Evolutionary conservation across 2,329 filamentous ascomycete genomes (phyloP).

Genomic region (Cytospora schulzeri): DNA sequence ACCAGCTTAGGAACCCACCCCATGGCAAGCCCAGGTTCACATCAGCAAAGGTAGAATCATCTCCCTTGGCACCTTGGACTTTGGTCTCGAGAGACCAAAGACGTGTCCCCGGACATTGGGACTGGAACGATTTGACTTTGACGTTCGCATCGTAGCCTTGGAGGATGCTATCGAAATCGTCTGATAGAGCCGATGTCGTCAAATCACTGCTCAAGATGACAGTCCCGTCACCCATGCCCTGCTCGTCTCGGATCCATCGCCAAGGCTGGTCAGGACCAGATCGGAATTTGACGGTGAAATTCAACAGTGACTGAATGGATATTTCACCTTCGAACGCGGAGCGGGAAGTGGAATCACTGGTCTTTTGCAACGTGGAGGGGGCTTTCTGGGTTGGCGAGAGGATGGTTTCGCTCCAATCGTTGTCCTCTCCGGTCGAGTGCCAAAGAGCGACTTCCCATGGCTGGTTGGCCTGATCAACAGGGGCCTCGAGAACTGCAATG

Average conservation of each 20-base stretch:
- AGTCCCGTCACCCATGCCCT: slow-evolving; percentile 63
- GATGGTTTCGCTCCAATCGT: slow-evolving; percentile 57
- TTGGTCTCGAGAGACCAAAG: slow-evolving; percentile 68
- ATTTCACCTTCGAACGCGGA: slow-evolving; percentile 60
- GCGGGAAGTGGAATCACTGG: slow-evolving; percentile 38
- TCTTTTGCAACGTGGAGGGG: slow-evolving; percentile 56
- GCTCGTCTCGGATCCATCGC: slow-evolving; percentile 71
- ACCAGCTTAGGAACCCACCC: slow-evolving; percentile 65
- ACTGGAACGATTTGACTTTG: slow-evolving; percentile 54
- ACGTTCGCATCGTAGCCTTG: slow-evolving; percentile 59
- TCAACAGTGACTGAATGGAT: slow-evolving; percentile 49
- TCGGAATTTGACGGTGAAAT: slow-evolving; percentile 74
- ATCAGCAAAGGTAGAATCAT: slow-evolving; percentile 59
- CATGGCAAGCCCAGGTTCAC: slow-evolving; percentile 66
- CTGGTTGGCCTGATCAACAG: slow-evolving; percentile 53
- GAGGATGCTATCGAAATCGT: slow-evolving; percentile 59
- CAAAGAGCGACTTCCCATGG: slow-evolving; percentile 76
- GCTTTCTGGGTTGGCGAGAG: slow-evolving; percentile 36
- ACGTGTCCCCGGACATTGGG: slow-evolving; percentile 68
- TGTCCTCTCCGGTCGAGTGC: slow-evolving; percentile 56
- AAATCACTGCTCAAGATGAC: slow-evolving; percentile 53
- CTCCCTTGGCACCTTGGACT: slow-evolving; percentile 58
- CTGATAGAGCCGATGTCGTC: slow-evolving; percentile 35
- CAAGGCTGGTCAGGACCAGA: slow-evolving; percentile 55
- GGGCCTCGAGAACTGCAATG: slow-evolving; percentile 70